Evolutionary conservation across 2,329 filamentous ascomycete genomes (phyloP).

Genomic region (Fusarium fujikuroi): DNA sequence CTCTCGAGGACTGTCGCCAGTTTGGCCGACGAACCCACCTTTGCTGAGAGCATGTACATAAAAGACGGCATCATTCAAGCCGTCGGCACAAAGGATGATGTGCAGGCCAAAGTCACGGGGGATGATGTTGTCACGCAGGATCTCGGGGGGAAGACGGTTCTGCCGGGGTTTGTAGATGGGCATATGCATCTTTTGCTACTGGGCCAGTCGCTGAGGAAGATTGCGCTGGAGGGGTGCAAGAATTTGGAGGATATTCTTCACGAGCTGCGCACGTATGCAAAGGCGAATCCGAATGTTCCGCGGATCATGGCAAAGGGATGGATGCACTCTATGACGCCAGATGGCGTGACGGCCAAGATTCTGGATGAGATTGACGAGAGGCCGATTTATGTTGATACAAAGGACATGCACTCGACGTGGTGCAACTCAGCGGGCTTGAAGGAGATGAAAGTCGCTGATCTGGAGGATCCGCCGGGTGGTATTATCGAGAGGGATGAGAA

Average conservation of each 20-base stretch:
- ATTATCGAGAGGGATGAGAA: slow-evolving; percentile 60
- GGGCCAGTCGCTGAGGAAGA: slow-evolving; percentile 64
- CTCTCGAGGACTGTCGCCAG: slow-evolving; percentile 40
- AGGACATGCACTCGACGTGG: slow-evolving; percentile 67
- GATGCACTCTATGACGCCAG: slow-evolving; percentile 63
- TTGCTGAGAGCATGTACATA: slow-evolving; percentile 50
- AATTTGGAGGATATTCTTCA: slow-evolving; percentile 60
- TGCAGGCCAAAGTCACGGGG: slow-evolving; percentile 34
- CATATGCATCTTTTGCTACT: slow-evolving; percentile 67
- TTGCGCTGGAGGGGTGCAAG: slow-evolving; percentile 60
- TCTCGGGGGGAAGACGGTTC: slow-evolving; percentile 51
- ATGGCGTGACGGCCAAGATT: slow-evolving; percentile 55
- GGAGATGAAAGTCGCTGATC: slow-evolving; percentile 59
- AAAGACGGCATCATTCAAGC: slow-evolving; percentile 49
- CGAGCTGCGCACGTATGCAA: slow-evolving; percentile 58
- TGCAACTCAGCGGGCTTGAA: slow-evolving; percentile 62
- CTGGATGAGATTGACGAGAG: slow-evolving; percentile 64
- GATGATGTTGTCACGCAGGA: slow-evolving; percentile 38
- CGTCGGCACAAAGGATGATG: slow-evolving; percentile 47
- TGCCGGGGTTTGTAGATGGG: slow-evolving; percentile 68
- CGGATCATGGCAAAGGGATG: slow-evolving; percentile 65
- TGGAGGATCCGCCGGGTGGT: slow-evolving; percentile 61
- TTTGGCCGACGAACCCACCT: slow-evolving; percentile 42
- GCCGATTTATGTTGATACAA: slow-evolving; percentile 67
- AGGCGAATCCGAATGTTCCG: slow-evolving; percentile 57